Conservation (phyloP, 1,284 basidiomycete species). For the Ustilago nuda region DNA sequence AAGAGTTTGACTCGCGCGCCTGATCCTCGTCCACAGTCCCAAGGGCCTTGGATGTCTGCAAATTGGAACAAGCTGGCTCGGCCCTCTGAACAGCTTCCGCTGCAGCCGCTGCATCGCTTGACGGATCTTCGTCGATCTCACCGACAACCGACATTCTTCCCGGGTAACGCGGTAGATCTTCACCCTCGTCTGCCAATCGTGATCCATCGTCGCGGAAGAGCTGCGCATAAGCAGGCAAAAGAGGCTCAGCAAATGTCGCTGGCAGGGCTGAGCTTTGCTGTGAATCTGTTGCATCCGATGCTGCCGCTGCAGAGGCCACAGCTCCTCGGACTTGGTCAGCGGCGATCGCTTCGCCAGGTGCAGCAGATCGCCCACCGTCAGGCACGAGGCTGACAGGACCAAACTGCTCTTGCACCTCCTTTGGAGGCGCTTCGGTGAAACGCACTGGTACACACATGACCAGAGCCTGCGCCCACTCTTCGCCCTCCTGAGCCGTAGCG, state of each 20-base stretch:
- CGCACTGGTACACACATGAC: conserved; percentile 68
- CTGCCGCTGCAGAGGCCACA: neutral
- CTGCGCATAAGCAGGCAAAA: conserved; percentile 67
- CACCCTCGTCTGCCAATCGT: conserved; percentile 65
- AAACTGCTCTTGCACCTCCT: conserved; percentile 65
- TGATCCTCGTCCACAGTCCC: conserved; percentile 16
- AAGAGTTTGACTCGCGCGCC: neutral
- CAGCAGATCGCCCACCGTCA: neutral
- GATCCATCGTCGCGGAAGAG: conserved; percentile 69
- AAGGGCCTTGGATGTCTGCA: neutral
- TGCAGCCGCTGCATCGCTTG: neutral
- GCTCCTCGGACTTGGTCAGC: neutral
- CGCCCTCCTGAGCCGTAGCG: conserved; percentile 24
- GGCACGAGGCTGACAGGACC: conserved; percentile 39
- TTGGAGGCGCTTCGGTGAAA: conserved; percentile 66
- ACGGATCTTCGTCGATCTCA: conserved; percentile 41
- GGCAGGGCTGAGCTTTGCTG: conserved; percentile 5
- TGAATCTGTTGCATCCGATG: neutral
- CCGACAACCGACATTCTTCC: conserved; percentile 54
- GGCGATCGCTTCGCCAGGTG: neutral
- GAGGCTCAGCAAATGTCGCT: conserved; percentile 35
- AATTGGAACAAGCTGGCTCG: neutral
- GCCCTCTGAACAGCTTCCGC: neutral
- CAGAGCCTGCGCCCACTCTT: conserved; percentile 64
- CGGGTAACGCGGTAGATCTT: conserved; percentile 66